phyloP scores from a whole-genome alignment of 2,329 filamentous ascomycete genomes.

The Amauroascus niger region DNA sequence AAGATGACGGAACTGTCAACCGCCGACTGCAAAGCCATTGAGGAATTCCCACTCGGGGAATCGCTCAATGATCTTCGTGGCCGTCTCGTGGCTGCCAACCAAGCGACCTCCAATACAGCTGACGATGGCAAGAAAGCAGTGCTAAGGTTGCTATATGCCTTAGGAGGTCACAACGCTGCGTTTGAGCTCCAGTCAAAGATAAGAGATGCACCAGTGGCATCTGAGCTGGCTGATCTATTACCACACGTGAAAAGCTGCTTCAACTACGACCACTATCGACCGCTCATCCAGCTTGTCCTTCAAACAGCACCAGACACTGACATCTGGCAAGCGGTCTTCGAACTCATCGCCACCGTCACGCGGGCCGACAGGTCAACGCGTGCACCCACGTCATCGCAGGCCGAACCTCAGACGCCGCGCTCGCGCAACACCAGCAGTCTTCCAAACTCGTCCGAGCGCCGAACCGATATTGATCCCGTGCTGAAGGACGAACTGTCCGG shows the following conservation, averaged over 20 bases:
- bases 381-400: conserved; percentile 15
- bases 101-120: too few relatives aligned
- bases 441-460: conserved; percentile 24
- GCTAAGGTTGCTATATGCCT: too few relatives aligned
- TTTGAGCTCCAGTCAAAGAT: too few relatives aligned
- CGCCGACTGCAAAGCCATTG: too few relatives aligned
- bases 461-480: conserved; percentile 22
- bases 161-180: too few relatives aligned
- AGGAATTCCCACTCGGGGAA: too few relatives aligned
- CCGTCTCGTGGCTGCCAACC: too few relatives aligned
- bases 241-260: not conserved
- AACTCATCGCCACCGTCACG: not conserved
- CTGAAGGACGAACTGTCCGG: conserved; percentile 24
- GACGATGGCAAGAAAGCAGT: too few relatives aligned
- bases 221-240: not conserved
- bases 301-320: not conserved
- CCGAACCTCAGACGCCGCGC: too few relatives aligned
- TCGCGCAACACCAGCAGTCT: conserved; percentile 25
- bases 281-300: not conserved
- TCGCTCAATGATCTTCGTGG: too few relatives aligned
- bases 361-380: conserved; percentile 15
- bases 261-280: not conserved
- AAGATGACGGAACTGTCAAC: too few relatives aligned
- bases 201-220: too few relatives aligned
- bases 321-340: not conserved